These are phyloP conservation scores for Balamuthia mandrillaris DNA, from an alignment of 208 protist genomes.

Conservation along the genomic window DNA sequence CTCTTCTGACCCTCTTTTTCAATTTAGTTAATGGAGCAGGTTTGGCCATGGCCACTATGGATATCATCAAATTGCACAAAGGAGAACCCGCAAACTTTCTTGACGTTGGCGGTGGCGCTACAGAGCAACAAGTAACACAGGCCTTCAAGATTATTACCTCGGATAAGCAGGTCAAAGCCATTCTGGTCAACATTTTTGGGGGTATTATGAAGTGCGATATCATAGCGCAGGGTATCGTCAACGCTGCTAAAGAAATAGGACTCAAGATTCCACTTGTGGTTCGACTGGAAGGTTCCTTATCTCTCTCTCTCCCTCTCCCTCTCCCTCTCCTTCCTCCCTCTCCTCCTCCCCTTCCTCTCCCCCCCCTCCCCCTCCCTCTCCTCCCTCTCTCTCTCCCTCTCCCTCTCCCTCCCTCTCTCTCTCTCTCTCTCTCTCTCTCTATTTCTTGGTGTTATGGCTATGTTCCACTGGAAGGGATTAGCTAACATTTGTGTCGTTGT, in stretches of 20 bases:
- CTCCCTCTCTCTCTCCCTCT: not conserved
- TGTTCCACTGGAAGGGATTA: too few relatives aligned
- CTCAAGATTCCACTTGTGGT: conserved; percentile 89
- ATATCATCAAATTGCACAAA: conserved; percentile 97
- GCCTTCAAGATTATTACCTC: conserved; percentile 95
- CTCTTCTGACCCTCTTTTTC: not conserved
- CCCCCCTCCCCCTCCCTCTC: too few relatives aligned
- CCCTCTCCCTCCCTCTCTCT: not conserved
- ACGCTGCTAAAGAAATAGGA: conserved; percentile 78
- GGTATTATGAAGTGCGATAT: conserved; percentile 99
- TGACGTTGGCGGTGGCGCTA: conserved; percentile 90
- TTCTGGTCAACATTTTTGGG: conserved; percentile 99
- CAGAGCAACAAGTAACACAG: conserved; percentile 86
- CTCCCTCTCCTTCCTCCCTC: too few relatives aligned
- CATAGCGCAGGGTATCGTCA: conserved; percentile 91
- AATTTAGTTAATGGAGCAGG: conserved; percentile 96
- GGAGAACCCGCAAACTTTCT: conserved; percentile 99
- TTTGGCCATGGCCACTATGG: conserved; percentile 99
- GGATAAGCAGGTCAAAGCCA: conserved; percentile 84
- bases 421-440: too few relatives aligned
- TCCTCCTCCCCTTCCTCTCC: too few relatives aligned
- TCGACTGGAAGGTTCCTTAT: conserved; percentile 62
- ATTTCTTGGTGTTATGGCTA: too few relatives aligned
- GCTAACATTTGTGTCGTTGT: conserved; percentile 64
- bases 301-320: too few relatives aligned